Conservation (phyloP, 371 early-diverging fungal genomes). For the Paraphysoderma sedebokerense region DNA sequence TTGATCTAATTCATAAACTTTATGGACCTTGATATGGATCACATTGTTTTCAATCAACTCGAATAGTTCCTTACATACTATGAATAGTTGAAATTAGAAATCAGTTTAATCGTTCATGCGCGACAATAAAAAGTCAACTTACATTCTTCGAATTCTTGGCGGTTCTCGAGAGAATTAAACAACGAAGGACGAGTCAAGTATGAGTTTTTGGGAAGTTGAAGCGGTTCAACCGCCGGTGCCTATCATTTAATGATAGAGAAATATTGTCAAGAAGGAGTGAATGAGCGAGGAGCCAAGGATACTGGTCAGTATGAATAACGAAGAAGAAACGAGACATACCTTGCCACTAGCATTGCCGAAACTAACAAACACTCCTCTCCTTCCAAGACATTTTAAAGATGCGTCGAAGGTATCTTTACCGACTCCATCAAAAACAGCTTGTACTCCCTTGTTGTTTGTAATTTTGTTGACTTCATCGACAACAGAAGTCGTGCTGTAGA, state of each 20-base stretch:
- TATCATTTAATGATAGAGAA: background rate
- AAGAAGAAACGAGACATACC: constrained; percentile 23
- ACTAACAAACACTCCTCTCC: constrained; percentile 65
- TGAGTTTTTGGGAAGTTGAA: constrained; percentile 44
- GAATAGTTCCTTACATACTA: constrained; percentile 33
- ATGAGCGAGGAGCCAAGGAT: no score
- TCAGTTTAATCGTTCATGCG: background rate
- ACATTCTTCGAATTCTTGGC: constrained; percentile 47
- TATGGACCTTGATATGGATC: constrained; percentile 47
- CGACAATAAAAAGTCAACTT: background rate
- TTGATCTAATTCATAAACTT: constrained; percentile 52
- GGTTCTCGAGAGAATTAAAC: constrained; percentile 44
- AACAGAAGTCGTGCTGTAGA: constrained; percentile 44
- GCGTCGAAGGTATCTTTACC: constrained; percentile 73
- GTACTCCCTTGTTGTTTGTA: constrained; percentile 57
- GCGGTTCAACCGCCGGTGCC: constrained; percentile 38
- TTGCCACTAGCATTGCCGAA: constrained; percentile 87
- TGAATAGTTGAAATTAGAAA: background rate
- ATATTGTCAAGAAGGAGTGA: no score
- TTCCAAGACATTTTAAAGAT: constrained; percentile 45
- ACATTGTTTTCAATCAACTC: constrained; percentile 29
- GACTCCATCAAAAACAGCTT: constrained; percentile 81
- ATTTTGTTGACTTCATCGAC: constrained; percentile 51
- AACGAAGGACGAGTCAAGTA: constrained; percentile 61
- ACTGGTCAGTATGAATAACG: no score